Conservation (phyloP, 768 basidiomycete species). For the Lactarius indigo region DNA sequence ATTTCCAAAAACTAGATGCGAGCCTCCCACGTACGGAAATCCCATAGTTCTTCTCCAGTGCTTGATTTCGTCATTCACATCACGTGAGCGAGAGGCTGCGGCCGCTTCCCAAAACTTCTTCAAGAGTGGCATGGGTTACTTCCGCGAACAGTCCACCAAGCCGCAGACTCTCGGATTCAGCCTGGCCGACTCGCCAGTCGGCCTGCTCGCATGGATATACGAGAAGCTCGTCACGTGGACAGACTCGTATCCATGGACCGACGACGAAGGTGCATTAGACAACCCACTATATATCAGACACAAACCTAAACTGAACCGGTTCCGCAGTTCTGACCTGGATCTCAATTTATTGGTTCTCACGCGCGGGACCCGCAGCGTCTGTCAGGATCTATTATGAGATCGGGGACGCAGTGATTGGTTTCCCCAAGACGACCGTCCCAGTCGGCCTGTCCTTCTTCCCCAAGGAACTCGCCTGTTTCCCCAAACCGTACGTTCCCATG, state of each 20-base stretch:
- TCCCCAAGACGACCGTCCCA: constrained; percentile 35
- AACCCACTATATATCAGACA: too few species aligned
- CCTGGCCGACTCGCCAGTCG: constrained; percentile 53
- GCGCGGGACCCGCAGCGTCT: constrained; percentile 54
- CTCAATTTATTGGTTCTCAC: constrained; percentile 57
- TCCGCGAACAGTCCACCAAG: constrained; percentile 34
- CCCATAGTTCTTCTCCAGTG: constrained; percentile 33
- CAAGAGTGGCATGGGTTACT: constrained; percentile 39
- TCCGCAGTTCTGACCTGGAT: constrained; percentile 56
- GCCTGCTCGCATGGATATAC: constrained; percentile 36
- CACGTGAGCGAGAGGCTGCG: constrained; percentile 36
- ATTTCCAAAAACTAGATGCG: neutral
- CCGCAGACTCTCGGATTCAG: constrained; percentile 43
- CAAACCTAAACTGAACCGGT: neutral
- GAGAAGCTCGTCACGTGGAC: constrained; percentile 32
- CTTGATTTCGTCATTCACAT: constrained; percentile 33
- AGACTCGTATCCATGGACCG: constrained; percentile 51
- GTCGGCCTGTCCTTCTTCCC: constrained; percentile 52
- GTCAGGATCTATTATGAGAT: constrained; percentile 58
- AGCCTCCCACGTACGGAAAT: constrained; percentile 28
- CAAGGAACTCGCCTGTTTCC: constrained; percentile 40
- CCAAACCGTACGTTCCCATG: constrained; percentile 35
- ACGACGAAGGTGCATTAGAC: constrained; percentile 46
- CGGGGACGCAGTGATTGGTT: neutral
- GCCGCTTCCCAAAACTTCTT: constrained; percentile 33